These are phyloP conservation scores for Dryas integrifolia DNA, from an alignment of 331 rosid species.

Conservation along the genomic window DNA sequence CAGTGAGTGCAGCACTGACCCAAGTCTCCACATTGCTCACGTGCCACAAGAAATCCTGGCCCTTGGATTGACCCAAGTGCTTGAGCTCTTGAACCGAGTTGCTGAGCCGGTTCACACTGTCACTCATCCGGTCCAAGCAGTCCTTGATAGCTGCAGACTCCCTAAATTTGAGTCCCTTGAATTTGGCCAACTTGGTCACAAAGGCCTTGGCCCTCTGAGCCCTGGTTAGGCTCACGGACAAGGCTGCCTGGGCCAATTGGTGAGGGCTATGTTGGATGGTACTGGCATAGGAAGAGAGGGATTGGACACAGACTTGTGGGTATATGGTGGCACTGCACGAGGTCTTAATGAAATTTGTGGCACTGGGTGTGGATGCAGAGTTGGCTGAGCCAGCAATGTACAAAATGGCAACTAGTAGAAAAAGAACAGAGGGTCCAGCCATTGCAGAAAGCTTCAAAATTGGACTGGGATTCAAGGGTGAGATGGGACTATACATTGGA, in stretches of 20 bases:
- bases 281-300: constrained; percentile 51
- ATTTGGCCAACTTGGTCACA: constrained; percentile 38
- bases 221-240: constrained; percentile 45
- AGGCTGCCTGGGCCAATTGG: constrained; percentile 60
- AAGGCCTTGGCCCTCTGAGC: constrained; percentile 39
- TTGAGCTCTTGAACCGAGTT: constrained; percentile 61
- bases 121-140: constrained; percentile 58
- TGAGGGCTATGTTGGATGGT: constrained; percentile 57
- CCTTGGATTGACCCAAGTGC: constrained; percentile 24
- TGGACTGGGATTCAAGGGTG: neutral
- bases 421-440: constrained; percentile 33
- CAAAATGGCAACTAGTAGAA: constrained; percentile 20
- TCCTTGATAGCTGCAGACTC: constrained; percentile 58
- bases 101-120: constrained; percentile 57
- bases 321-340: constrained; percentile 57
- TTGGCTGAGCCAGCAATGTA: constrained; percentile 4
- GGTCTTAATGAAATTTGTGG: constrained; percentile 45
- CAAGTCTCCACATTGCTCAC: constrained; percentile 89
- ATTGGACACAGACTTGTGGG: constrained; percentile 55
- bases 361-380: neutral
- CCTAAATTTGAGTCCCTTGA: constrained; percentile 41
- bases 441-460: constrained; percentile 14
- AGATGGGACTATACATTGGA: neutral
- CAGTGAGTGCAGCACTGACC: constrained; percentile 80
- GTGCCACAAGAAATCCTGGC: constrained; percentile 62